Evolutionary conservation across 305 asterid genomes (phyloP), one percentile per base, ranked within the genome.

Genomic region (Fraxinus greggii): DNA sequence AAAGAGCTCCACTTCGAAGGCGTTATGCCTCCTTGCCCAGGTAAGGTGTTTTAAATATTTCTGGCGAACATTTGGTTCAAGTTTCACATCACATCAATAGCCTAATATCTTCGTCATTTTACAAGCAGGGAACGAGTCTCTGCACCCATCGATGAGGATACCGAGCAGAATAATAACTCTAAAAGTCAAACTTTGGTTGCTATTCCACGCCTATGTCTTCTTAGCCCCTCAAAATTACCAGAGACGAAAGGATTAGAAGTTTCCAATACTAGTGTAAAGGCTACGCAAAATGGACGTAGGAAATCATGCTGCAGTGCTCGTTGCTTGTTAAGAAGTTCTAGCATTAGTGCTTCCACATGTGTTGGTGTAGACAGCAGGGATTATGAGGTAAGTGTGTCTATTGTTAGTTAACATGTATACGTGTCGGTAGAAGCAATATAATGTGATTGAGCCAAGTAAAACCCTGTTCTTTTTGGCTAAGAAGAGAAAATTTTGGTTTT

Each of bases 21-120:
- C 97, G 98, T 42, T 88, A 94, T 85, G 95, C 98, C 79, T 96
- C 99, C 13, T 87, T 94, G 87, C 99, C 99, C 59, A 90, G 99
- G 99, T 92, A 85, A 88, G 81, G 24, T 74, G 38, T 23, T 67
- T 29, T 54, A 54, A 36, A 28, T 24, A 19, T 29, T 69, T 75
- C 26, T 36, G 48, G 51, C n/a, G 1, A 79, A 10, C 21, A 31
- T 45, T 45, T 45, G 56, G 56, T 45, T 15, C 19, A 45, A 56
- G 72, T 61, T 78, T 21, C 45, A 38, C 2, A 69, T 28, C 54
- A 45, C 80, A 78, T 61, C 51, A 67, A 7, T 59, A 38, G 4
- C 24, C 29, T 79, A 59, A 83, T 48, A 42, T n/a, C 56, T 9
- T 84, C 59, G 15, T 24, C 10, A 5, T 81, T 67, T 84, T 29